Evolutionary conservation across 2,329 filamentous ascomycete genomes (phyloP), one percentile per base, ranked within the genome.

Genomic region (Fusarium buxicola): DNA sequence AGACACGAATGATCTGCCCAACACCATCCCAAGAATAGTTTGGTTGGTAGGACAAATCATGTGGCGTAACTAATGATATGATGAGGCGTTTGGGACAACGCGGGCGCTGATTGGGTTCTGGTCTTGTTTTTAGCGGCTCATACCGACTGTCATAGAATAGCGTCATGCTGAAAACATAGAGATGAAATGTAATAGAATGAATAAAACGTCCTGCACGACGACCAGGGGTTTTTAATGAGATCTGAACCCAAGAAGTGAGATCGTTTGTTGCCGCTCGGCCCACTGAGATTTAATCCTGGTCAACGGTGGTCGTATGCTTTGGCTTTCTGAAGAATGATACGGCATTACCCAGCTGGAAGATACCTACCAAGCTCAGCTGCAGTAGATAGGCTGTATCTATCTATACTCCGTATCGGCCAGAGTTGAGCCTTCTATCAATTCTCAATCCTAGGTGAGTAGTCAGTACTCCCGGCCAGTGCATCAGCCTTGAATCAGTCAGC

Each of bases 21-120:
- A 34, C 28, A 51, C 39, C 38, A 51, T 35, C 28, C 49, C 31
- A 12, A 52, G 38, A 36, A 44, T 15, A 45, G 39, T 36, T 36
- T 45, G 38, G 48, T 7, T 28, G n/a, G 28, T 36, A 15, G 39
- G 25, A 24, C 15, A 44, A 25, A 45, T 34, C 31, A 31, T 50
- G 47, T 50, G 35, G 36, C 36, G 41, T 24, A 36, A 25, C n/a
- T 34, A 44, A 44, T 52, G 30, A 35, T 28, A 28, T 21, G 49
- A 52, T 35, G 49, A 44, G 49, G 38, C 40, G 38, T 44, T 45
- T 36, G 32, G 49, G 39, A 35, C 30, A 31, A 52, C 39, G 49
- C 44, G 48, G 48, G 48, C 15, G 31, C 12, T 36, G 18, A 36
- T 51, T 35, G 21, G 49, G 25, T 40, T 49, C n/a, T 12, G 46